These are phyloP conservation scores for Amylocystis lapponica DNA, from an alignment of 768 basidiomycete species.

Conservation along the genomic window DNA sequence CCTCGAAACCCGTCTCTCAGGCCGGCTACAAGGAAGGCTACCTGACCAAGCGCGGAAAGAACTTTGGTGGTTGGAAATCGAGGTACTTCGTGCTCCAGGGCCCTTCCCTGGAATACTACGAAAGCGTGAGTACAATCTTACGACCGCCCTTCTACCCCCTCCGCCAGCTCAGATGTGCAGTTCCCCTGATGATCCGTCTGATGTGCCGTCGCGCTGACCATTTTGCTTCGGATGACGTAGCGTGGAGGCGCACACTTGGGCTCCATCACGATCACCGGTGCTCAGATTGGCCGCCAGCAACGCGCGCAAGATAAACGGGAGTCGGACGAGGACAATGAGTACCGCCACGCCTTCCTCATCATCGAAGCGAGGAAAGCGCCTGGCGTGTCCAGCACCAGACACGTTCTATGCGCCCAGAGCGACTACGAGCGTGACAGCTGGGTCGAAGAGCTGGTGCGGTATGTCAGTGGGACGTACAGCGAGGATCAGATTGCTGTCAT, in stretches of 20 bases:
- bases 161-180: constrained; percentile 1
- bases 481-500: constrained; percentile 51
- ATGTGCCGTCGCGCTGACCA: constrained; percentile 8
- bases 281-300: constrained; percentile 95
- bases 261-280: constrained; percentile 84
- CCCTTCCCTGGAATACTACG: constrained; percentile 89
- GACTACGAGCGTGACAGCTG: constrained; percentile 90
- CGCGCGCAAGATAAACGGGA: constrained; percentile 45
- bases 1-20: constrained; percentile 72
- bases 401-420: constrained; percentile 95
- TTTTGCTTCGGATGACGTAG: constrained; percentile 32
- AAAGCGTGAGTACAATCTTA: constrained; percentile 63
- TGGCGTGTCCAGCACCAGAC: constrained; percentile 65
- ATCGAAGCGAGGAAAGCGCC: constrained; percentile 81
- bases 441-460: constrained; percentile 90
- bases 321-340: constrained; percentile 84
- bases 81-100: constrained; percentile 93
- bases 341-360: constrained; percentile 95
- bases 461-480: constrained; percentile 77
- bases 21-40: constrained; percentile 91
- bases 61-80: constrained; percentile 97
- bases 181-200: neutral
- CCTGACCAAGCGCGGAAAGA: constrained; percentile 93
- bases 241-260: constrained; percentile 90
- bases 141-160: constrained; percentile 3